phyloP scores from a whole-genome alignment of 768 basidiomycete species.

The Mycena olivaceomarginata region DNA sequence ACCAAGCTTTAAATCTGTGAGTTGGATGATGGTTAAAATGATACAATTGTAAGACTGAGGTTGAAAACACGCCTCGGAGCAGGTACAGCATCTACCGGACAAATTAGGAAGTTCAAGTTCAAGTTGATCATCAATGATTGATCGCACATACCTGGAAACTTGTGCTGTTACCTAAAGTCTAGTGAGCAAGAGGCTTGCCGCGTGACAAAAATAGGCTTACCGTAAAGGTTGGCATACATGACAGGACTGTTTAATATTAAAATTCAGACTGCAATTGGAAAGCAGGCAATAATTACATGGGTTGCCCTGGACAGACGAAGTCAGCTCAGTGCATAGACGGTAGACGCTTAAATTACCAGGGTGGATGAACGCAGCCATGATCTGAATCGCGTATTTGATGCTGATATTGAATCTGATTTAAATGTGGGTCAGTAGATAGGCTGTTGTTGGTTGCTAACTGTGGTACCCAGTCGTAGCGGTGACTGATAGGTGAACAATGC shows the following conservation, averaged over 20 bases:
- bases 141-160: conserved; percentile 21
- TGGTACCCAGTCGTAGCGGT: conserved; percentile 59
- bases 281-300: conserved; percentile 57
- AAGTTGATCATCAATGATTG: neutral
- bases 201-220: conserved; percentile 36
- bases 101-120: conserved; percentile 49
- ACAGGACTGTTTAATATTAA: conserved; percentile 58
- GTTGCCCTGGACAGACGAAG: conserved; percentile 57
- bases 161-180: conserved; percentile 58
- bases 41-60: neutral
- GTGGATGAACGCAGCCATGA: conserved; percentile 70
- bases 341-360: conserved; percentile 15
- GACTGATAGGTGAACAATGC: conserved; percentile 49
- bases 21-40: conserved; percentile 30
- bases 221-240: conserved; percentile 75
- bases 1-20: conserved; percentile 68
- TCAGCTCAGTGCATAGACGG: neutral
- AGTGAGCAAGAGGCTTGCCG: too few species aligned
- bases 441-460: neutral
- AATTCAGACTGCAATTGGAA: conserved; percentile 10
- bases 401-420: conserved; percentile 63
- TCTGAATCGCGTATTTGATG: conserved; percentile 71
- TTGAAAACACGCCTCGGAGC: conserved; percentile 62
- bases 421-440: neutral
- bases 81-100: conserved; percentile 67